phyloP scores from a whole-genome alignment of 2,329 filamentous ascomycete genomes.

The Lachnellula willkommii region DNA sequence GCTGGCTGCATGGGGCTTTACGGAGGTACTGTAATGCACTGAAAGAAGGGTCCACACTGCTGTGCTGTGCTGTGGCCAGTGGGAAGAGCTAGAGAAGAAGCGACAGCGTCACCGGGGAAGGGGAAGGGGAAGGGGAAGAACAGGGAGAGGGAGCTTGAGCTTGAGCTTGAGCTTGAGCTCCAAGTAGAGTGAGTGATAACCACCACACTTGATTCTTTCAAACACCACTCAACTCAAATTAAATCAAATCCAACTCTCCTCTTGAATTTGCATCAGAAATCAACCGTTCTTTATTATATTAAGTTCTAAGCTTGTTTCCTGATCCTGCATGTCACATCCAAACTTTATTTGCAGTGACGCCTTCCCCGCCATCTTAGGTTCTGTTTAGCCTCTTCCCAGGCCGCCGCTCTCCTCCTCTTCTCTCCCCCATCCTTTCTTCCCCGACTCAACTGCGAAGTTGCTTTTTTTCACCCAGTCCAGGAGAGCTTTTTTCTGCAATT shows the following conservation, averaged over 20 bases:
- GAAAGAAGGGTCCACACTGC: background rate
- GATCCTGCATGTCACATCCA: background rate
- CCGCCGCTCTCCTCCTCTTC: background rate
- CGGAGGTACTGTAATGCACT: too few species aligned
- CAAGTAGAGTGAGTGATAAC: too few species aligned
- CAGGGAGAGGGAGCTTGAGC: too few species aligned
- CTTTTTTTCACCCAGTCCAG: background rate
- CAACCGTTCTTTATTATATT: background rate
- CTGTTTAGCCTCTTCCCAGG: background rate
- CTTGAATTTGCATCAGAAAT: too few species aligned
- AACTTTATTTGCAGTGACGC: background rate
- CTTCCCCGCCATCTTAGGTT: background rate
- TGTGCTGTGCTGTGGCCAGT: background rate
- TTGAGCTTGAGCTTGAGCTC: too few species aligned
- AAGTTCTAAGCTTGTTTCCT: background rate
- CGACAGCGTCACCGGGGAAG: background rate
- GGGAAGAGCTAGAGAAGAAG: background rate
- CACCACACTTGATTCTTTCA: too few species aligned
- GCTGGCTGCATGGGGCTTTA: background rate
- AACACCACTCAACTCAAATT: too few species aligned
- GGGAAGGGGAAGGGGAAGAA: too few species aligned
- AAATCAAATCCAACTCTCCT: too few species aligned
- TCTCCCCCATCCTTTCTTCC: too few species aligned
- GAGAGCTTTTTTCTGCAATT: constrained; percentile 1
- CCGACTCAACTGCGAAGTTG: background rate